Evolutionary conservation across 305 asterid genomes (phyloP).

Genomic region (Solanum chacoense): DNA sequence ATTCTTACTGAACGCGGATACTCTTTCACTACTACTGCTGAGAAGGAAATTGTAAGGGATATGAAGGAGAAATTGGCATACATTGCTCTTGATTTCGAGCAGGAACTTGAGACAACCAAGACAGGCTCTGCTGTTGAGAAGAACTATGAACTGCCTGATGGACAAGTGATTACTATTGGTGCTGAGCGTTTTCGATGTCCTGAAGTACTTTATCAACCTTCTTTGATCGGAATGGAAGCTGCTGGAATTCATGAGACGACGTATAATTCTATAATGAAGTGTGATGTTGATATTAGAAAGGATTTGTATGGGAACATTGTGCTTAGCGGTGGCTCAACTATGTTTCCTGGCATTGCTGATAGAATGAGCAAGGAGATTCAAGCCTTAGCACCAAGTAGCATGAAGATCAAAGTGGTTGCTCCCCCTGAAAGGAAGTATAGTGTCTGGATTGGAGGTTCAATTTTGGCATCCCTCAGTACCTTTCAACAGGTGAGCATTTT

Average conservation of each 20-base stretch:
- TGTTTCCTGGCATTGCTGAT: background rate
- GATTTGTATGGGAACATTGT: background rate
- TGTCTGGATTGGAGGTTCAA: background rate
- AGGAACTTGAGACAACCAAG: background rate
- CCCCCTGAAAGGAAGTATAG: background rate
- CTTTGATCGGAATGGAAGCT: slow-evolving; percentile 16
- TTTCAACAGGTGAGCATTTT: background rate
- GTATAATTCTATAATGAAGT: slow-evolving; percentile 12
- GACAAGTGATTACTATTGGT: slow-evolving; percentile 14
- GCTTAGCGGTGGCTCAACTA: background rate
- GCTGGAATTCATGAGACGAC: slow-evolving; percentile 14
- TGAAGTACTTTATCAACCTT: slow-evolving; percentile 14
- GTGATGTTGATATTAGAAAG: slow-evolving; percentile 3
- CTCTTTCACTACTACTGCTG: background rate
- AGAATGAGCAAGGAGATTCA: background rate
- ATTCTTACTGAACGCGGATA: slow-evolving; percentile 1
- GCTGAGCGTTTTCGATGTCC: slow-evolving; percentile 14
- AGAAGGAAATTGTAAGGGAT: slow-evolving; percentile 5
- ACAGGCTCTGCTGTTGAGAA: slow-evolving; percentile 7
- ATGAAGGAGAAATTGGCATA: background rate
- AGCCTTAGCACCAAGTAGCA: background rate
- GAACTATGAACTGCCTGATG: slow-evolving; percentile 13
- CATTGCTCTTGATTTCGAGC: background rate
- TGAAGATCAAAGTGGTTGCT: background rate
- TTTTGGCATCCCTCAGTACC: background rate